Conservation (phyloP, 768 basidiomycete species). For the Lactarius evosmus region DNA sequence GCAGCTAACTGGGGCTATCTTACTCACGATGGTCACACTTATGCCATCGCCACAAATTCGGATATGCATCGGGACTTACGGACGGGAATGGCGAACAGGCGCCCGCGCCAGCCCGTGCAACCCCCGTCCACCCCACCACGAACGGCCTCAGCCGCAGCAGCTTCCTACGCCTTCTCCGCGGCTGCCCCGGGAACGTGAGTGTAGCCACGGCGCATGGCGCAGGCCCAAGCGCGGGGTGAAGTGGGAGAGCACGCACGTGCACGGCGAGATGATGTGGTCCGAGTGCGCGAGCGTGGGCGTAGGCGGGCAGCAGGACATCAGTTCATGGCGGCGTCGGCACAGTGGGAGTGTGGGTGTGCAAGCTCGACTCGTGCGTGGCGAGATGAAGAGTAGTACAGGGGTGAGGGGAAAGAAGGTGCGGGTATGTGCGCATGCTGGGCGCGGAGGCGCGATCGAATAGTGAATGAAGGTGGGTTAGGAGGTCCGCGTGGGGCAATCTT, state of each 20-base stretch:
- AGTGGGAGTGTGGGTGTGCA: constrained; percentile 43
- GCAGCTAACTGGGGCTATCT: too few relatives aligned
- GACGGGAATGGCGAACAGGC: not conserved
- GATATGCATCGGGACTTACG: not conserved
- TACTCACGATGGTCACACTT: not conserved
- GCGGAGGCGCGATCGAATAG: too few relatives aligned
- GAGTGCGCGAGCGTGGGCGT: constrained; percentile 73
- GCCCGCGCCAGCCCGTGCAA: not conserved
- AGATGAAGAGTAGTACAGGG: too few relatives aligned
- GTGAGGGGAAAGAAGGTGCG: too few relatives aligned
- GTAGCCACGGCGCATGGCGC: constrained; percentile 54
- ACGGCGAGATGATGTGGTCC: constrained; percentile 91
- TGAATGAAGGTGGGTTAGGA: too few relatives aligned
- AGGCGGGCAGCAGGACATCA: constrained; percentile 33
- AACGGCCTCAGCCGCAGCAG: constrained; percentile 21
- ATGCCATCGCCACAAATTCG: not conserved
- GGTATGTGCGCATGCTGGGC: too few relatives aligned
- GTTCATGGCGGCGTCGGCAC: constrained; percentile 45
- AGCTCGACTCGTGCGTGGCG: constrained; percentile 49
- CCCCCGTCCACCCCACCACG: not conserved
- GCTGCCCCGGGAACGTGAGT: constrained; percentile 40
- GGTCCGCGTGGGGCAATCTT: too few relatives aligned
- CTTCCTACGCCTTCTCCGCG: constrained; percentile 7
- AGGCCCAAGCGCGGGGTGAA: constrained; percentile 90
- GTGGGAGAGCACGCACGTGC: constrained; percentile 84